Base-by-base conservation (phyloP, 306 rosid genomes). In the Corylus heterophylla region DNA sequence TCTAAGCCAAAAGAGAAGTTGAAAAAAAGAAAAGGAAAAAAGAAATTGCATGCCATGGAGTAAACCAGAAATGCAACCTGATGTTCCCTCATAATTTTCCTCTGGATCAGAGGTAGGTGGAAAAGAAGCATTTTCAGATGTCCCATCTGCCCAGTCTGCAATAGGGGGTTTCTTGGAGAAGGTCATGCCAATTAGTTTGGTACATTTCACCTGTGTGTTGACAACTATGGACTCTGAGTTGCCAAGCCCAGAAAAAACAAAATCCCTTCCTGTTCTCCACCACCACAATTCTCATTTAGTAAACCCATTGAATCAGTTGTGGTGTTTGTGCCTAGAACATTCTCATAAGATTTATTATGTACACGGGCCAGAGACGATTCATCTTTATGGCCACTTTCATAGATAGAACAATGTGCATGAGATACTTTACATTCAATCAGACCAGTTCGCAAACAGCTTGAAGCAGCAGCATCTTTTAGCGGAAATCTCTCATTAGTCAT, bases 41-140 rank as follows among this genome's bases (percentile, higher is more conserved):
- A 16, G 9, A 7, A 61, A 76, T n/a, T 59, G 78, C 35, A 76
- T 42, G 54, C 39, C 63, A 76, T 70, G 70, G 54, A 78, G 54
- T 54, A 74, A 83, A 74, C 61, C 66, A 25, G 50, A 80, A 66
- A 10, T 70, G 67, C 49, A 74, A 92, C 97, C 97, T 92, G 89
- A 62, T 74, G 76, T 58, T 80, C 84, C 88, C 69, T 83, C 84
- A 74, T 12, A 54, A 70, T 74, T 67, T 67, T 82, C 75, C 8
- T 56, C 86, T 71, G 74, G 27, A 80, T 80, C 47, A 59, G 83
- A 79, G 75, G 72, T 64, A 75, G 83, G 84, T 74, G 59, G 61
- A 64, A 67, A 74, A 16, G 79, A 49, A 84, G 69, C 12, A 54
- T 78, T 83, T 73, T 78, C 76, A 74, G 81, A 81, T 54, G 67